These are phyloP conservation scores for Saturnispora kantuleensis DNA, from an alignment of 805 yeast species.

Conservation along the genomic window DNA sequence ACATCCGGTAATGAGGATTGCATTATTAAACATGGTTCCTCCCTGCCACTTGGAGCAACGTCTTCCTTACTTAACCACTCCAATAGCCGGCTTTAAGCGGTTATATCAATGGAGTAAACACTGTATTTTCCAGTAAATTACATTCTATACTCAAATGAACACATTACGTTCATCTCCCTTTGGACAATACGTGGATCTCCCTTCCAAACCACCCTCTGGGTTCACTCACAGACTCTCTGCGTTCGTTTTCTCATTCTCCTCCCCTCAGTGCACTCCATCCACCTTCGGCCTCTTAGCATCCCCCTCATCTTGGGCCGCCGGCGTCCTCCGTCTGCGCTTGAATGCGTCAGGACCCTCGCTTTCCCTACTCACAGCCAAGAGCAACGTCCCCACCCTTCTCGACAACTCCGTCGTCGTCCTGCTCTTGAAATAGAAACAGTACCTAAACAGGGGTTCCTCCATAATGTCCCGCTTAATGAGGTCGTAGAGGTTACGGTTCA, in stretches of 20 bases:
- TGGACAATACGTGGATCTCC: no score
- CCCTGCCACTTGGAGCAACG: no score
- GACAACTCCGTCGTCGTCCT: constrained; percentile 65
- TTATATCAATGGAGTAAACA: no score
- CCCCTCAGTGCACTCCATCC: background rate
- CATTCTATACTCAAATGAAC: no score
- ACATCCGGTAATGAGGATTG: no score
- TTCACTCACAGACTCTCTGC: no score
- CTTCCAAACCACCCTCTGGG: no score
- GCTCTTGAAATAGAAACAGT: constrained; percentile 66
- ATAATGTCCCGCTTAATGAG: constrained; percentile 55
- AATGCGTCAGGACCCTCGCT: constrained; percentile 49
- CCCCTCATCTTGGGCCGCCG: constrained; percentile 6
- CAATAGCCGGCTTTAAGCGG: no score
- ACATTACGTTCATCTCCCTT: no score
- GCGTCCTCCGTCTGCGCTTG: constrained; percentile 34
- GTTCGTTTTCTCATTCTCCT: background rate
- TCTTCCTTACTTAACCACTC: no score
- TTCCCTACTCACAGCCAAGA: constrained; percentile 62
- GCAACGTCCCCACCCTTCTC: constrained; percentile 56
- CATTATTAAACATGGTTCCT: no score
- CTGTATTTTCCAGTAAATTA: no score
- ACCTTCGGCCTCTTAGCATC: background rate
- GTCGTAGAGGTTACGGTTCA: constrained; percentile 50
- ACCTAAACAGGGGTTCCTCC: constrained; percentile 49